phyloP scores from a whole-genome alignment of 192 early-diverging fungal species.

The Entomortierella lignicola region DNA sequence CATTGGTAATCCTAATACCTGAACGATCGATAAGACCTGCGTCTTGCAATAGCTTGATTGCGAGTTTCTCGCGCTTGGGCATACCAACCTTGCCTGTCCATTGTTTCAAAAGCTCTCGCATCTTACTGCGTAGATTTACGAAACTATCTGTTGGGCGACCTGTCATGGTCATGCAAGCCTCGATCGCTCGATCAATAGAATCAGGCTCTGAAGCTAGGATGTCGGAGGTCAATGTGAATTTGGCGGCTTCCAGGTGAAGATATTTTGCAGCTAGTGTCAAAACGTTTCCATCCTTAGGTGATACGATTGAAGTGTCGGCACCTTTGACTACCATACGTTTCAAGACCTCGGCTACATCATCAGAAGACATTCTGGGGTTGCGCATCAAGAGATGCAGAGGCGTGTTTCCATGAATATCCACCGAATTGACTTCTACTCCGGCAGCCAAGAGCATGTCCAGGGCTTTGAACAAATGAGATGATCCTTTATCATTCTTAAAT shows the following conservation, averaged over 20 bases:
- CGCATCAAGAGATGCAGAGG: slow-evolving; percentile 75
- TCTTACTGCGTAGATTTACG: slow-evolving; percentile 40
- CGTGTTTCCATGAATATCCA: slow-evolving; percentile 33
- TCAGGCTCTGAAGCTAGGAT: slow-evolving; percentile 32
- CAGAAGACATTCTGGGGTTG: slow-evolving; percentile 93
- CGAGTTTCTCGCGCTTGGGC: slow-evolving; percentile 22
- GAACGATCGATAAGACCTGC: slow-evolving; percentile 22
- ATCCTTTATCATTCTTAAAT: slow-evolving; percentile 43
- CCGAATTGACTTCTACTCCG: slow-evolving; percentile 25
- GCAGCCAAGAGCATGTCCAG: slow-evolving; percentile 29
- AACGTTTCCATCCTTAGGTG: slow-evolving; percentile 44
- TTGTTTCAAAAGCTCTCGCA: slow-evolving; percentile 36
- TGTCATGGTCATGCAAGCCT: slow-evolving; percentile 53
- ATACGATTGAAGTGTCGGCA: slow-evolving; percentile 29
- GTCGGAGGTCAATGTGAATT: slow-evolving; percentile 12
- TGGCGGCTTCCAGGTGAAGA: slow-evolving; percentile 39
- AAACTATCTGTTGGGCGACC: slow-evolving; percentile 45
- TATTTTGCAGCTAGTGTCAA: slow-evolving; percentile 40
- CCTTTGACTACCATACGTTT: slow-evolving; percentile 40
- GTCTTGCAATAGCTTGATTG: slow-evolving; percentile 21
- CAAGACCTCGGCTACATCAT: slow-evolving; percentile 61
- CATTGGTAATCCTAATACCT: slow-evolving; percentile 15
- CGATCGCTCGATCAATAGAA: slow-evolving; percentile 38
- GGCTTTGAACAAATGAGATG: slow-evolving; percentile 32
- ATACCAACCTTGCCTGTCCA: slow-evolving; percentile 36